Base-by-base conservation (phyloP, 1,284 basidiomycete genomes). In the Ceratobasidium sp. region DNA sequence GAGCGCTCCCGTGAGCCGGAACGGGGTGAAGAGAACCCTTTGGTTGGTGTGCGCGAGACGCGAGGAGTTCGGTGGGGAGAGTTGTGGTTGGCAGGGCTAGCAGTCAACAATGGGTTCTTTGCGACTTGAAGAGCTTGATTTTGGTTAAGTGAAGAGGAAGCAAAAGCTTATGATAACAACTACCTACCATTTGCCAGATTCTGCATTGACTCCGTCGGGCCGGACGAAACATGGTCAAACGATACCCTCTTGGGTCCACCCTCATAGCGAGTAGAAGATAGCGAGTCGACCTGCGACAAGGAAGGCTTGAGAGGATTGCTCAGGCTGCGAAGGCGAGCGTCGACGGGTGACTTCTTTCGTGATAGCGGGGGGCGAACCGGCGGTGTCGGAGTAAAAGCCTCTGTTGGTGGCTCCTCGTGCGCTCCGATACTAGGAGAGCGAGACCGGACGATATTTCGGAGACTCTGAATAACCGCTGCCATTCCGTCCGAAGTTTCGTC, bases 291-390 rank as follows among this genome's bases (percentile, higher is more conserved):
- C 23, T 61, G 40, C 26, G 71, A 73, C 26, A 73, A 28, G 1
- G 71, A 73, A 51, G 71, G 71, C 26, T 73, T 73, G 3, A 73
- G 71, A 28, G 71, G 71, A 28, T 58, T 63, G 49, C 71, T 73
- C 26, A 63, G 40, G 23, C 44, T 49, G 3, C 71, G 71, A n/a
- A 61, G 23, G 15, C 58, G 71, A 26, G 13, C 28, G 9, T 63
- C 58, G 26, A 46, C 40, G 6, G 71, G 71, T 3, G 71, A 73
- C 20, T 60, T 23, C 23, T 44, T 56, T 26, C 23, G 53, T n/a
- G 69, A 42, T 13, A 63, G 58, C 13, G 44, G 56, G 26, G 71
- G 60, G 40, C 51, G 67, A 55, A 55, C 46, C 15, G 67, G 49
- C 26, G 46, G 51, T 7, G 67, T 56, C 55, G 71, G 58, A 10